Evolutionary conservation across 208 protist genomes (phyloP), one percentile per base, ranked within the genome.

Genomic region (Acanthamoeba triangularis): DNA sequence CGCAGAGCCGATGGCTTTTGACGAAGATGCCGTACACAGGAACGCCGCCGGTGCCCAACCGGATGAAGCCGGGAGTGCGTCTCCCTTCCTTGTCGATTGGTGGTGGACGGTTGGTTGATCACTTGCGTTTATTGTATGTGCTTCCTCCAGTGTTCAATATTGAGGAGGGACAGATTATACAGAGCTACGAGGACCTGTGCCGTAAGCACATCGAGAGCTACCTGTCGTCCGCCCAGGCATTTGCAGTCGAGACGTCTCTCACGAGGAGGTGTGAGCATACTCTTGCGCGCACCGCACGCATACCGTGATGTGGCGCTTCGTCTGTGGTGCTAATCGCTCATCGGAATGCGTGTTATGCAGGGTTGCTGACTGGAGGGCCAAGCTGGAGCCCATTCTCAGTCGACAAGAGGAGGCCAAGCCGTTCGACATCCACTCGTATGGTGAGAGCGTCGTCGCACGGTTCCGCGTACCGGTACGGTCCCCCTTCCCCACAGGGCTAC

Each of bases 381-480:
- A 90, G 18, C 78, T 97, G 4, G 91, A 67, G n/a, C 96, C 96
- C 16, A 78, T 96, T 18, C 54, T 97, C 28, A 80, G 90, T 14
- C 37, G 95, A 59, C 95, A 96, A 59, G 80, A 96, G 28, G 25
- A 59, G 25, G 33, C 52, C 54, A 95, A 94, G 44, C 33, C 49
- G 1, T 97, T 96, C 80, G 95, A 97, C 61, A 97, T 97, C 30
- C 85, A 96, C 1, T 44, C 25, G 3, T 97, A 96, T 63, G 95
- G 96, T 25, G 87, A 91, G 33, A 59, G 41, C 25, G 54, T 97
- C 18, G 47, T 97, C 23, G 37, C 78, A n/a, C 72, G 88, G 35
- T 92, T 95, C 85, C 37, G 23, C 10, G 54, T 69, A 14, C 61
- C 74, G 6, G 93, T 91, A 44, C 14, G 2, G 18, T 18, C 1